Percentiles rank a stretch among this genome's conserved stretches.
These are phyloP conservation scores for Vaccinium corymbosum DNA, from an alignment of 148 eudicot genomes.

Conservation along the genomic window DNA sequence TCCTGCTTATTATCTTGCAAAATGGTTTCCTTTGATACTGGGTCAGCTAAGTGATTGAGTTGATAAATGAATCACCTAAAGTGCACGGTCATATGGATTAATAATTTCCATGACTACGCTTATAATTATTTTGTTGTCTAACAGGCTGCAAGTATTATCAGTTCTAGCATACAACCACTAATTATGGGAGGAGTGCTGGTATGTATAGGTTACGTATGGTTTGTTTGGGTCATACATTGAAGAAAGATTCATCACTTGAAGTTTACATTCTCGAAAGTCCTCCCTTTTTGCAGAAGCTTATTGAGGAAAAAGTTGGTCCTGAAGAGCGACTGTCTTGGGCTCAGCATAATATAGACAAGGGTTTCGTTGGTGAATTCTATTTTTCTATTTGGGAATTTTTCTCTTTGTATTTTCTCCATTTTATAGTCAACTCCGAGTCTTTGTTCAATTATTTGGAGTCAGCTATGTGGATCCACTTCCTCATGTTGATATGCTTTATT, in stretches of 20 bases:
- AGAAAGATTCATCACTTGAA: not conserved
- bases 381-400: not conserved
- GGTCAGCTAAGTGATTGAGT: not conserved
- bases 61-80: not conserved
- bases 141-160: slow-evolving; percentile 38
- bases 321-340: slow-evolving; percentile 36
- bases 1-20: not conserved
- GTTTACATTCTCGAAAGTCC: not conserved
- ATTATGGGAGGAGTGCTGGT: slow-evolving; percentile 37
- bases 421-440: not conserved
- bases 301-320: slow-evolving; percentile 33
- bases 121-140: not conserved
- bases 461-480: not conserved
- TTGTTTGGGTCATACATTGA: not conserved
- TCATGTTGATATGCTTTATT: not conserved
- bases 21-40: not conserved
- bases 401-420: not conserved
- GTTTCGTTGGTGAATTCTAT: slow-evolving; percentile 30
- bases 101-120: not conserved
- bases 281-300: slow-evolving; percentile 23
- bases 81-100: not conserved
- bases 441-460: not conserved
- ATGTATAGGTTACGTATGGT: slow-evolving; percentile 15
- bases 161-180: slow-evolving; percentile 41
- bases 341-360: slow-evolving; percentile 32